Base-by-base conservation (phyloP, 1,139 yeast species). In the Saccharomyces hybrid region DNA sequence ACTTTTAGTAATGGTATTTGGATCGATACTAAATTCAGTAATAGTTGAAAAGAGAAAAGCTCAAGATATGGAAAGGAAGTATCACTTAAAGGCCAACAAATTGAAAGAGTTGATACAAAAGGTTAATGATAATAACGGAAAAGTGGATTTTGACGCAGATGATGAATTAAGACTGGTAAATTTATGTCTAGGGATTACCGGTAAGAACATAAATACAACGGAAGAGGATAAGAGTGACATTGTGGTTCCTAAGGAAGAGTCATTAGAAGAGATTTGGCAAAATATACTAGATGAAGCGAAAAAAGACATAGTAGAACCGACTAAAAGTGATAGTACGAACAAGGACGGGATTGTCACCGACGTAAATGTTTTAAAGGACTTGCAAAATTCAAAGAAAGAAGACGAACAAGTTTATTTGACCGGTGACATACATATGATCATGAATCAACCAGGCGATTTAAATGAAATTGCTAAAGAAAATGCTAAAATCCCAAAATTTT, bases 21-120 rank as follows among this genome's bases (percentile, higher is more conserved):
- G 74, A 8, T 62, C 73, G 1, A 68, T 69, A 52, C 58, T 72
- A 2, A 73, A 64, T 32, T 70, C 66, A 59, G 75, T 75, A 7
- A 71, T 61, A 53, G 70, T 69, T 56, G 73, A 77, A 47, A 71
- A 78, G 25, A 69, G 58, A 54, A 72, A 74, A 5, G 73, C 62
- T 29, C 70, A 60, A 9, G 76, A 62, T 53, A 71, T 80, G 52
- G 79, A 73, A 46, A 63, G 70, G 53, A 58, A 72, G 14, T 72
- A 72, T 57, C 48, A 52, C 1, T 46, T 71, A 55, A 73, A 70
- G 58, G 62, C 68, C 4, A 55, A 60, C 13, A 71, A 69, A 41
- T 57, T 72, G 14, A 60, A 67, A 26, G 72, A 70, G 41, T 51
- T 73, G 6, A 63, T 66, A 2, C 50, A 51, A 6, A 62, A 67